These are phyloP conservation scores for Russula sp. DNA, from an alignment of 768 basidiomycete genomes.

Conservation along the genomic window DNA sequence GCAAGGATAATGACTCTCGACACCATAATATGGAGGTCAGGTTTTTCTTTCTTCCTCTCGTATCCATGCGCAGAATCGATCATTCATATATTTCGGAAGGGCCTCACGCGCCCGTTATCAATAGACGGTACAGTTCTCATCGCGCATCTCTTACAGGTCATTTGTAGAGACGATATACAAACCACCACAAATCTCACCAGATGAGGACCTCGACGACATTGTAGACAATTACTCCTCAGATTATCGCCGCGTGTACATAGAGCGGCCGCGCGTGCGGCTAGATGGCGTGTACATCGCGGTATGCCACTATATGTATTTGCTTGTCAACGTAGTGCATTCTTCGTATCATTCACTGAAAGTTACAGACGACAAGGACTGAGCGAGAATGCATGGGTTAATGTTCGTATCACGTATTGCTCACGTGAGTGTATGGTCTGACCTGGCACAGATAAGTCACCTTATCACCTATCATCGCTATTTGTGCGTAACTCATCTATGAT, in stretches of 20 bases:
- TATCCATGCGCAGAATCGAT: neutral
- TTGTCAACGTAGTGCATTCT: slow-evolving; percentile 27
- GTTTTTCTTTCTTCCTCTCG: neutral
- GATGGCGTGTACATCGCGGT: slow-evolving; percentile 92
- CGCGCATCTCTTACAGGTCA: slow-evolving; percentile 38
- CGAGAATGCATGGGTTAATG: slow-evolving; percentile 85
- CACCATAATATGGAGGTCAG: slow-evolving; percentile 69
- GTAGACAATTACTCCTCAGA: slow-evolving; percentile 46
- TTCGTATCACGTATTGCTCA: slow-evolving; percentile 35
- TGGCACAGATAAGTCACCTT: slow-evolving; percentile 64
- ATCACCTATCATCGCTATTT: slow-evolving; percentile 92
- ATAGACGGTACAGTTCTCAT: slow-evolving; percentile 1
- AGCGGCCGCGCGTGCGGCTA: slow-evolving; percentile 76
- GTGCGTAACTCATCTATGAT: slow-evolving; percentile 36
- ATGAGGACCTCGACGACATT: slow-evolving; percentile 44
- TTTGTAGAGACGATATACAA: slow-evolving; percentile 62
- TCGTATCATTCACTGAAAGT: slow-evolving; percentile 10
- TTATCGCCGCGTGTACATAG: slow-evolving; percentile 72
- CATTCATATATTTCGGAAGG: neutral
- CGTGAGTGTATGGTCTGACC: slow-evolving; percentile 8
- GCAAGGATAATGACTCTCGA: slow-evolving; percentile 70
- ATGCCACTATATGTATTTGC: slow-evolving; percentile 74
- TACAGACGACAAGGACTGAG: slow-evolving; percentile 65
- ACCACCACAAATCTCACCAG: slow-evolving; percentile 63
- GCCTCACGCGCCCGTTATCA: neutral